Percentiles rank a stretch among this genome's conserved stretches.
phyloP scores from a whole-genome alignment of 164 flowering plant genomes.

The Vitis amurensis region DNA sequence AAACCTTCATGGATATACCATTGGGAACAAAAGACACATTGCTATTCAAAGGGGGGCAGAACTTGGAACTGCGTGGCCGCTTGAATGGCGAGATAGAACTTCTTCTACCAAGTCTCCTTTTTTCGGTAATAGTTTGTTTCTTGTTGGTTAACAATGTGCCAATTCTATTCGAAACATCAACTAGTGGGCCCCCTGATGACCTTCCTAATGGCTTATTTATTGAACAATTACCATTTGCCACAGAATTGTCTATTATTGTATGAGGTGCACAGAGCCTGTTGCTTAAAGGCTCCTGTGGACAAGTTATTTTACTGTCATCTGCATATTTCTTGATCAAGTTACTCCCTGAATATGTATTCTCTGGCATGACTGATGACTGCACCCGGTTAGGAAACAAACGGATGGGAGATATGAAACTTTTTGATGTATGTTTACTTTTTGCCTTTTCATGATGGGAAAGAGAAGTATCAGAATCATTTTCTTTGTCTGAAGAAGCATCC shows the following conservation, averaged over 20 bases:
- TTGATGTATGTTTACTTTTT: conserved; percentile 21
- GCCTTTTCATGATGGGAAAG: conserved; percentile 21
- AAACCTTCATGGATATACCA: conserved; percentile 41
- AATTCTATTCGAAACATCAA: conserved; percentile 63
- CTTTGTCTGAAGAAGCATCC: conserved; percentile 29
- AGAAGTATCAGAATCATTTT: conserved; percentile 30
- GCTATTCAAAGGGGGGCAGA: conserved; percentile 57
- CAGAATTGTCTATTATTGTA: conserved; percentile 15
- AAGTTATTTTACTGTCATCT: conserved; percentile 21
- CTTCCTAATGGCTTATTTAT: conserved; percentile 23
- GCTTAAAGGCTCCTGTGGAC: conserved; percentile 21
- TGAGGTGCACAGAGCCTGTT: conserved; percentile 10
- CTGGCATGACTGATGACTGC: conserved; percentile 18
- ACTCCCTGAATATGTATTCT: conserved; percentile 27
- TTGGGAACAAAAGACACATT: conserved; percentile 23
- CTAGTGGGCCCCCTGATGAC: conserved; percentile 40
- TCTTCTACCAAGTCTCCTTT: conserved; percentile 44
- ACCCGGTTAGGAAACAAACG: conserved; percentile 29
- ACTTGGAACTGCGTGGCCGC: conserved; percentile 78
- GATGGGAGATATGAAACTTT: conserved; percentile 42
- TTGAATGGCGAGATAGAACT: conserved; percentile 79
- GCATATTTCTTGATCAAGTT: conserved; percentile 53
- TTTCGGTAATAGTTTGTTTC: conserved; percentile 32
- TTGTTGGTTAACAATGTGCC: conserved; percentile 16
- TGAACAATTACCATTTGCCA: conserved; percentile 23